Evolutionary conservation across 1,284 basidiomycete species (phyloP), one percentile per base, ranked within the genome.

Genomic region (Pseudozyma sp.): DNA sequence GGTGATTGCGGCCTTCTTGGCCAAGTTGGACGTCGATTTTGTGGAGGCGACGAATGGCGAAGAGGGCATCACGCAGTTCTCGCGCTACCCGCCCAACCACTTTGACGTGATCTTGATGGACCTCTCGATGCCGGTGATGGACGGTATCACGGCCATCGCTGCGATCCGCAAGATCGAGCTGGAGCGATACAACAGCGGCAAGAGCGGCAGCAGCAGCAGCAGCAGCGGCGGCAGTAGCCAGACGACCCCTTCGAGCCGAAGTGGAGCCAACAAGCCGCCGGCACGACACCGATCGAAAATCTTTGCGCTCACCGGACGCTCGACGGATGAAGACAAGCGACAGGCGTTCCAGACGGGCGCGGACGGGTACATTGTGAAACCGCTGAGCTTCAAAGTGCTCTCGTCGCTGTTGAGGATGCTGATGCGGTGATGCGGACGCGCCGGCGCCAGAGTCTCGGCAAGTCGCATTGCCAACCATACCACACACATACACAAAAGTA

Each of bases 311-410:
- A 97, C 95, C 0, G 94, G 94, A 10, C 91, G 94, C 88, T 95
- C 94, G 8, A 93, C 94, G 10, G 86, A 92, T 4, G 94, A 97
- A 82, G 94, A 97, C 84, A 95, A 96, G 85, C 88, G 93, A 24
- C 88, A 90, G 77, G 95, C 94, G 1, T 96, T 97, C 76, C 90
- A 92, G 55, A 92, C 92, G 54, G 94, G 95, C 3, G 94, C 97
- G 47, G 94, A 97, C 80, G 94, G 94, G 84, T 97, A 95, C 92
- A 94, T 85, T 78, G 92, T 85, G 8, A 74, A 78, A 44, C 81
- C 81, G 50, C 54, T 78, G 24, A 71, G 63, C 51, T 78, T 75
- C 61, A 70, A 75, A 31, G 65, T 75, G 46, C 63, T 78, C 1
- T 70, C 69, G 10, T 70, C 66, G 50, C 50, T 78, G 29, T 44